Conservation (phyloP, 2,329 filamentous ascomycete genomes). For the Xylaria sp. region DNA sequence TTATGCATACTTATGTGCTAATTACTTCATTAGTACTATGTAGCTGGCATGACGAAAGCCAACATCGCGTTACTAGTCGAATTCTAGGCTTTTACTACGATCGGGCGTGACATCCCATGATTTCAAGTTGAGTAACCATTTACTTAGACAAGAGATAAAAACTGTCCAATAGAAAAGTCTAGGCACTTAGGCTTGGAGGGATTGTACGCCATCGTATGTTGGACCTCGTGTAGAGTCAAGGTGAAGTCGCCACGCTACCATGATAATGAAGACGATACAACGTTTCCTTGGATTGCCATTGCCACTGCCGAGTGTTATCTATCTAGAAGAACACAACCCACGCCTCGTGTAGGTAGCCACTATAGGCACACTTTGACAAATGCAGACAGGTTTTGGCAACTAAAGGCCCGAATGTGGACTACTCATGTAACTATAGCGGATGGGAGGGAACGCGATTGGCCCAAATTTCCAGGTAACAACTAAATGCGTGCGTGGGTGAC, state of each 20-base stretch:
- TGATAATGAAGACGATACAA: slow-evolving; percentile 28
- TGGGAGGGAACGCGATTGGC: slow-evolving; percentile 41
- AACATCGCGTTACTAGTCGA: not conserved
- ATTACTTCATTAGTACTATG: slow-evolving; percentile 1
- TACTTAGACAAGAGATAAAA: not conserved
- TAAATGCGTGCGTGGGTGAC: slow-evolving; percentile 30
- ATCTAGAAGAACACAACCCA: slow-evolving; percentile 1
- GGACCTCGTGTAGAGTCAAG: slow-evolving; percentile 22
- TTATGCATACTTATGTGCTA: slow-evolving; percentile 7
- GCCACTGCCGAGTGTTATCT: slow-evolving; percentile 25
- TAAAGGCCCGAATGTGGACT: slow-evolving; percentile 45
- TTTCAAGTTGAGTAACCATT: not conserved
- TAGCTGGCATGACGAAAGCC: slow-evolving; percentile 18
- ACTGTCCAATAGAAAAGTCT: not conserved
- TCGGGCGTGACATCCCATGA: not conserved
- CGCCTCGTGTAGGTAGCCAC: slow-evolving; percentile 8
- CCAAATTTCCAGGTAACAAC: slow-evolving; percentile 38
- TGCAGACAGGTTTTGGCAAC: slow-evolving; percentile 27
- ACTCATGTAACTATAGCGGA: slow-evolving; percentile 34
- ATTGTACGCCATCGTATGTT: not conserved
- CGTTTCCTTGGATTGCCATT: slow-evolving; percentile 29
- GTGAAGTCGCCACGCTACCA: slow-evolving; percentile 28
- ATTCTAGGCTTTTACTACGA: not conserved
- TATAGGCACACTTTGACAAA: slow-evolving; percentile 22
- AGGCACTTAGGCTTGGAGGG: not conserved